phyloP scores from a whole-genome alignment of 352 stramenopile genomes.

The Pythium periplocum region DNA sequence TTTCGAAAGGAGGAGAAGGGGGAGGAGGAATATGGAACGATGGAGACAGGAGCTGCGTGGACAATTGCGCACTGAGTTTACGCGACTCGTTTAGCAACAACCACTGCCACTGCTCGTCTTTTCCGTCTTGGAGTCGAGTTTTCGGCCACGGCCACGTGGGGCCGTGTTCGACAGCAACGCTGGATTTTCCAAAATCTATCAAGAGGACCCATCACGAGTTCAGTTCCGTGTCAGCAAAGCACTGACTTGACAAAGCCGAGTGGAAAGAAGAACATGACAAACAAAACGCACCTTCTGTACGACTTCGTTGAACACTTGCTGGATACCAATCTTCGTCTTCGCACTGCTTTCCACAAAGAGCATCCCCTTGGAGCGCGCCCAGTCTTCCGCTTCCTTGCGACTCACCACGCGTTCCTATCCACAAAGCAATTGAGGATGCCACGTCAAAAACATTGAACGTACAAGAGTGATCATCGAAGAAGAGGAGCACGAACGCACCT shows the following conservation, averaged over 20 bases:
- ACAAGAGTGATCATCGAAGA: too few species aligned
- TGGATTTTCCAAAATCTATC: constrained; percentile 88
- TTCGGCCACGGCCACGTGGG: constrained; percentile 54
- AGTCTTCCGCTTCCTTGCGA: constrained; percentile 93
- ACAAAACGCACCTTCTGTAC: constrained; percentile 90
- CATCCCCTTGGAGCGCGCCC: constrained; percentile 96
- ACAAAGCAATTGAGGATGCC: too few species aligned
- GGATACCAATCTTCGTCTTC: constrained; percentile 94
- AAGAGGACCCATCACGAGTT: neutral
- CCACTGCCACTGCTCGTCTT: constrained; percentile 41
- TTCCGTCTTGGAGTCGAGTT: constrained; percentile 53
- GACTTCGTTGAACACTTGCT: constrained; percentile 97
- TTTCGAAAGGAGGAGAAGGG: too few species aligned
- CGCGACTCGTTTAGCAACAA: constrained; percentile 37
- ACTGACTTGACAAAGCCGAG: neutral
- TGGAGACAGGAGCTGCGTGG: too few species aligned
- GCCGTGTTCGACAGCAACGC: constrained; percentile 85
- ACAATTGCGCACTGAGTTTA: too few species aligned
- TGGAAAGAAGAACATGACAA: neutral
- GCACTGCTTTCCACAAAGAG: constrained; percentile 97
- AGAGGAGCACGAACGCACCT: constrained; percentile 25
- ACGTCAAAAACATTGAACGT: too few species aligned
- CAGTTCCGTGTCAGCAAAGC: neutral
- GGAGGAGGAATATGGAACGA: too few species aligned
- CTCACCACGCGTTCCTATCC: constrained; percentile 90